A percentile compares a stretch with the other conserved stretches of the same genome.
phyloP scores from a whole-genome alignment of 176 grass and related monocot genomes.

The Triticum timopheevii region DNA sequence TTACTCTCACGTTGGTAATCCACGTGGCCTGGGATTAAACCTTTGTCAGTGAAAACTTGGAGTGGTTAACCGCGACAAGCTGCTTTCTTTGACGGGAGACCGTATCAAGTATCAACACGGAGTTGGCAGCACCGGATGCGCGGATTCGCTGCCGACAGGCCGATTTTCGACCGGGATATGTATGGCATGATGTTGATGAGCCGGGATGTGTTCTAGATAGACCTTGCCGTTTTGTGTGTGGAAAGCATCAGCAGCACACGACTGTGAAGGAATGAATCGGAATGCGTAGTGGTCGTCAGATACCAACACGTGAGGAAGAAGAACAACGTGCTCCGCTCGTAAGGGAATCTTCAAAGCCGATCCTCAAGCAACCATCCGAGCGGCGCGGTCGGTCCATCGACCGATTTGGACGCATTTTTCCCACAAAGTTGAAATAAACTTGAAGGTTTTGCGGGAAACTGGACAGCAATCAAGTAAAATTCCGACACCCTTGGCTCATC shows the following conservation, averaged over 20 bases:
- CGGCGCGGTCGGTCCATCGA: no score
- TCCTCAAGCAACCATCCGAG: no score
- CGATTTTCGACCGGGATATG: constrained; percentile 15
- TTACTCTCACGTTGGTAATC: neutral
- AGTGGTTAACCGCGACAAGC: neutral
- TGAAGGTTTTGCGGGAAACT: no score
- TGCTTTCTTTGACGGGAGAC: constrained; percentile 1
- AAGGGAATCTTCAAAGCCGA: no score
- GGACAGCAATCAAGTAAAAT: no score
- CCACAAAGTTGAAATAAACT: no score
- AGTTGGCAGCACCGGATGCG: neutral
- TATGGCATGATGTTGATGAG: neutral
- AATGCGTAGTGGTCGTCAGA: neutral
- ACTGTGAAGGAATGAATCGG: neutral
- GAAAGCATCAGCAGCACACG: constrained; percentile 6
- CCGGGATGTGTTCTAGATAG: neutral
- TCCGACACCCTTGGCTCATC: no score
- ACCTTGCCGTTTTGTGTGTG: neutral
- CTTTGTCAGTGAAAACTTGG: neutral
- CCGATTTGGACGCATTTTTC: no score
- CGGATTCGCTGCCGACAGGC: constrained; percentile 43
- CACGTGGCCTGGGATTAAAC: neutral
- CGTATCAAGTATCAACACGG: neutral
- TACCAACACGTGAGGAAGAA: constrained; percentile 18
- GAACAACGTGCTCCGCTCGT: neutral